These are phyloP conservation scores for Metschnikowia gelsemii DNA, from an alignment of 805 yeast genomes.

Conservation along the genomic window DNA sequence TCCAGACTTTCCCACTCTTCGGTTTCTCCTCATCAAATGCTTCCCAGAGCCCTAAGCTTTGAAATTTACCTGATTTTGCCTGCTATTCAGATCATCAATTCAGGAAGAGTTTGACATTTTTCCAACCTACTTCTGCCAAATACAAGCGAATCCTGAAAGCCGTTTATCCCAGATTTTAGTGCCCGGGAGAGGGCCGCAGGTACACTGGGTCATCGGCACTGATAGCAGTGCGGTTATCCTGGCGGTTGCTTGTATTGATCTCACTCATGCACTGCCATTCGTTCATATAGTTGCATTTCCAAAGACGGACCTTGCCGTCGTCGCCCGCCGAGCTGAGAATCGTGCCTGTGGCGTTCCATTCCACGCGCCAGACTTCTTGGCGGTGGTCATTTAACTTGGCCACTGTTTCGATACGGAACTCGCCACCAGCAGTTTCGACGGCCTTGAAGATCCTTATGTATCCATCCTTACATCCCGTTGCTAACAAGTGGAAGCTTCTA, in stretches of 20 bases:
- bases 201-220: conserved; percentile 9
- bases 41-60: too few relatives aligned
- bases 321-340: conserved; percentile 92
- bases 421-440: conserved; percentile 39
- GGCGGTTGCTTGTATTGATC: conserved; percentile 27
- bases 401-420: conserved; percentile 52
- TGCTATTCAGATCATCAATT: too few relatives aligned
- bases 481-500: conserved; percentile 78
- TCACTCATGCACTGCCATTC: conserved; percentile 92
- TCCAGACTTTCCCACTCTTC: too few relatives aligned
- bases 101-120: not conserved
- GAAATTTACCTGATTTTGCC: too few relatives aligned
- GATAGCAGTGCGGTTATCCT: conserved; percentile 12
- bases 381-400: conserved; percentile 74
- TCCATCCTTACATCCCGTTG: conserved; percentile 97
- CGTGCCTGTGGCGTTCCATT: conserved; percentile 94
- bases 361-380: conserved; percentile 93
- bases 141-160: too few relatives aligned
- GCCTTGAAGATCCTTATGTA: conserved; percentile 81
- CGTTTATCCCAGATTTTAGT: too few relatives aligned
- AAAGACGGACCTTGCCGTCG: conserved; percentile 86
- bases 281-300: conserved; percentile 85
- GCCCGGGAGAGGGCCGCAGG: conserved; percentile 2
- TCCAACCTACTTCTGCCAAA: not conserved
- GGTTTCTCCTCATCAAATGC: too few relatives aligned